phyloP scores from a whole-genome alignment of 169 alveolate species.

The Cryptosporidium parvum region DNA sequence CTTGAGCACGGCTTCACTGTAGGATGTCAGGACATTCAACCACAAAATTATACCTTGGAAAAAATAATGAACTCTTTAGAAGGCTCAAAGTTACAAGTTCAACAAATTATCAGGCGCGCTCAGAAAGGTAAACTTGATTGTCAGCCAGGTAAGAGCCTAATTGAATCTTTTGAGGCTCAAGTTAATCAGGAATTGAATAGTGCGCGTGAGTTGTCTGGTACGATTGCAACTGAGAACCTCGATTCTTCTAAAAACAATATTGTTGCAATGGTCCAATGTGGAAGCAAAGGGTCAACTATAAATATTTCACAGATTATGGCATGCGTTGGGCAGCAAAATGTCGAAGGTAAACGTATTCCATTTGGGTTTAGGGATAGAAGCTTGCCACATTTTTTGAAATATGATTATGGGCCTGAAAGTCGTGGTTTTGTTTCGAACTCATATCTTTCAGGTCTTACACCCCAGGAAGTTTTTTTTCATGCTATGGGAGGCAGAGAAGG shows the following conservation, averaged over 20 bases:
- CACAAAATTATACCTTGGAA: constrained; percentile 91
- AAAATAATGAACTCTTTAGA: constrained; percentile 91
- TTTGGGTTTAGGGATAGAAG: constrained; percentile 98
- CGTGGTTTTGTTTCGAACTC: constrained; percentile 99
- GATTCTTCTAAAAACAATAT: constrained; percentile 93
- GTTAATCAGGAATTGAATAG: constrained; percentile 95
- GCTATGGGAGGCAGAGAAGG: constrained; percentile 99
- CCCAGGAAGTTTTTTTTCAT: constrained; percentile 99
- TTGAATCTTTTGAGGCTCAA: constrained; percentile 97
- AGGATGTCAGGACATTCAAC: constrained; percentile 98
- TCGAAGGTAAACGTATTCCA: constrained; percentile 99
- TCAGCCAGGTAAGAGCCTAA: constrained; percentile 98
- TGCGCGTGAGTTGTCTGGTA: constrained; percentile 95
- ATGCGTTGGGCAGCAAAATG: constrained; percentile 99
- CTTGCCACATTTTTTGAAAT: constrained; percentile 99
- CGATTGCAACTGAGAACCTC: constrained; percentile 93
- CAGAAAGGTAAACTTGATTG: constrained; percentile 96
- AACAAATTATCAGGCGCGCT: constrained; percentile 89
- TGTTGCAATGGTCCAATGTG: constrained; percentile 98
- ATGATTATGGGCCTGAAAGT: constrained; percentile 99
- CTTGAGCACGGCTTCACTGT: constrained; percentile 97
- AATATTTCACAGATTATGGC: constrained; percentile 98
- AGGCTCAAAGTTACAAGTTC: constrained; percentile 87
- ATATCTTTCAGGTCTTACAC: constrained; percentile 96
- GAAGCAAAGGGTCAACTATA: constrained; percentile 96